A percentile compares a stretch with the other conserved stretches of the same genome.
Conservation (phyloP, 192 early-diverging fungal genomes). For the Coemansia sp. region DNA sequence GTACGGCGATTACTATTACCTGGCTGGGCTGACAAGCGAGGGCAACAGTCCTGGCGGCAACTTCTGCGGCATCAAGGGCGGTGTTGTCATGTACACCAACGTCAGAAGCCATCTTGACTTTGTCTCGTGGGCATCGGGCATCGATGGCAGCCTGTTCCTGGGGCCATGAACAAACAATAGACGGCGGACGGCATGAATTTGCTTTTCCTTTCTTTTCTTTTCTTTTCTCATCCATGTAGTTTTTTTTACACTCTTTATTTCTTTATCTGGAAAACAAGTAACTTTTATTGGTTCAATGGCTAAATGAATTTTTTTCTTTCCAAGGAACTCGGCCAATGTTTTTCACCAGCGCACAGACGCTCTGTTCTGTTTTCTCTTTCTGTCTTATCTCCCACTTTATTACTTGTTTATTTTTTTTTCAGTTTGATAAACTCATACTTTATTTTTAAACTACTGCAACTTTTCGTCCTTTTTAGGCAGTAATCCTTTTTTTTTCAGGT, state of each 20-base stretch:
- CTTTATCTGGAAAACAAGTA: too few relatives aligned
- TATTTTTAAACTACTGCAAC: constrained; percentile 54
- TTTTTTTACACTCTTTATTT: neutral
- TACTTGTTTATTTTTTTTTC: too few relatives aligned
- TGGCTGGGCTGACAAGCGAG: constrained; percentile 7
- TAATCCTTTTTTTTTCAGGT: constrained; percentile 8
- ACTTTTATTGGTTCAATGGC: too few relatives aligned
- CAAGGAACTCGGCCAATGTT: too few relatives aligned
- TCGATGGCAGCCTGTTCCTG: neutral
- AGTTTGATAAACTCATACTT: neutral
- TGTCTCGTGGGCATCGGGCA: neutral
- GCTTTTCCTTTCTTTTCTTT: constrained; percentile 9
- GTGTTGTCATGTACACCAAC: constrained; percentile 10
- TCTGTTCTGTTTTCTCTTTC: too few relatives aligned
- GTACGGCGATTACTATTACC: neutral
- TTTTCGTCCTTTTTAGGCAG: constrained; percentile 57
- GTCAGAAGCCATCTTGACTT: constrained; percentile 8
- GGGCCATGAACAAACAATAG: neutral
- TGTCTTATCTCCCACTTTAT: too few relatives aligned
- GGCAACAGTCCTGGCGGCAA: neutral
- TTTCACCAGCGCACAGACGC: too few relatives aligned
- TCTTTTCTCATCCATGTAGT: constrained; percentile 4
- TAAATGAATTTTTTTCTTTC: too few relatives aligned
- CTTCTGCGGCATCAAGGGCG: neutral
- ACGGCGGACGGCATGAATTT: neutral